These are phyloP conservation scores for Solanum chmielewskii DNA, from an alignment of 257 asterid species.

Conservation along the genomic window DNA sequence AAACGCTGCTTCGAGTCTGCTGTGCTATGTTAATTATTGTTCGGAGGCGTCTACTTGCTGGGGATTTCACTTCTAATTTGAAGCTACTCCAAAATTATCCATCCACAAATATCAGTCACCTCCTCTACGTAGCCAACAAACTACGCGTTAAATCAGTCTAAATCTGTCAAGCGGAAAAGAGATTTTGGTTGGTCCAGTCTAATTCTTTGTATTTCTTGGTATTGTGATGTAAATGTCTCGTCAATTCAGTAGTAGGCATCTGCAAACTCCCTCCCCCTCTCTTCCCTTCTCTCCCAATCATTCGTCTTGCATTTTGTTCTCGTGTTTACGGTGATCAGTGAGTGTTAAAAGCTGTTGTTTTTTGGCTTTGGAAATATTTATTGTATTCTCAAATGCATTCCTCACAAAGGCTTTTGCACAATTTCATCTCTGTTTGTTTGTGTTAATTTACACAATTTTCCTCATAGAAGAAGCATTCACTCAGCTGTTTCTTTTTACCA, in stretches of 20 bases:
- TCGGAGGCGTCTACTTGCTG: constrained; percentile 81
- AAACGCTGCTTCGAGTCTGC: constrained; percentile 71
- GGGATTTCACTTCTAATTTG: constrained; percentile 88
- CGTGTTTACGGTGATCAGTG: neutral
- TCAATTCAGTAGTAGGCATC: neutral
- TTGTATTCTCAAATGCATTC: neutral
- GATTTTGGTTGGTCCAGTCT: neutral
- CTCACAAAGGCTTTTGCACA: neutral
- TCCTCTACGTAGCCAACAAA: constrained; percentile 85
- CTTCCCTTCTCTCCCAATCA: neutral
- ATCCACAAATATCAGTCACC: constrained; percentile 77
- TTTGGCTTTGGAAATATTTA: neutral
- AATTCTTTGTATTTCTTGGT: neutral
- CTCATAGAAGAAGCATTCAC: neutral
- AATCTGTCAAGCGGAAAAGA: neutral
- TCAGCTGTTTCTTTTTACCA: no score
- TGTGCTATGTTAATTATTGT: constrained; percentile 90
- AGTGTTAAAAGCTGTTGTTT: neutral
- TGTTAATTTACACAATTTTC: neutral
- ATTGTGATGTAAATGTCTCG: neutral
- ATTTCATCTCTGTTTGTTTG: neutral
- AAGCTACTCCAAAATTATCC: constrained; percentile 87
- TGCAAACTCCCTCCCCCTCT: neutral
- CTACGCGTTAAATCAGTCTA: constrained; percentile 32
- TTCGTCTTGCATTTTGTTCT: neutral